Evolutionary conservation across 2,329 filamentous ascomycete species (phyloP), one percentile per base, ranked within the genome.

Genomic region (Fusarium sp.): DNA sequence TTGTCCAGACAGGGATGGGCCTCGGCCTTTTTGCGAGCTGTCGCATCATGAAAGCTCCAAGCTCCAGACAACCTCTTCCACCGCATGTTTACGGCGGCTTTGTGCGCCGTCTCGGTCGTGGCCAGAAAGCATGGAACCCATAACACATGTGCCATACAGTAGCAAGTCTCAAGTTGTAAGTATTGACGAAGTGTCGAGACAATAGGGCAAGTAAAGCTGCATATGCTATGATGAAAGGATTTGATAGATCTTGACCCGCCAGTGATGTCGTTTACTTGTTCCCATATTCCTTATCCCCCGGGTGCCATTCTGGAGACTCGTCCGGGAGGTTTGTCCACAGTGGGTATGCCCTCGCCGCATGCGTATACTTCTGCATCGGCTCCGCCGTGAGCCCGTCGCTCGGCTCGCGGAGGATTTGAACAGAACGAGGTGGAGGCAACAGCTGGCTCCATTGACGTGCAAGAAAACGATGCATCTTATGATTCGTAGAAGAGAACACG

Each of bases 311-410:
- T 54, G 53, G 55, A 64, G 54, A 40, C 27, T 46, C 23, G 15
- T 27, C 41, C 36, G 51, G 64, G 43, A 40, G 28, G 59, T 60
- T 71, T 70, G 63, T 55, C 63, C 67, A 68, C 54, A 68, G 54
- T 70, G 67, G 67, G 27, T 39, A 68, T 54, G 55, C n/a, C 43
- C 37, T 63, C 37, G 39, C 11, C 23, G 62, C 44, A 52, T 66
- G 52, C 40, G 52, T 70, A 28, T 9, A n/a, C 37, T 36, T 50
- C 23, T 54, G 39, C 51, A 44, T 44, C 57, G 53, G 62, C 57
- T 67, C 66, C 62, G 66, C 67, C 62, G 57, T 52, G 40, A 59
- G 44, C 40, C 31, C 39, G 47, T 65, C 39, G 47, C 55, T 44
- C 34, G 27, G 16, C 44, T 48, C 12, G 31, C 57, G 62, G 57